Conservation (phyloP, 1,139 yeast species). For the Kodamaea plutei region DNA sequence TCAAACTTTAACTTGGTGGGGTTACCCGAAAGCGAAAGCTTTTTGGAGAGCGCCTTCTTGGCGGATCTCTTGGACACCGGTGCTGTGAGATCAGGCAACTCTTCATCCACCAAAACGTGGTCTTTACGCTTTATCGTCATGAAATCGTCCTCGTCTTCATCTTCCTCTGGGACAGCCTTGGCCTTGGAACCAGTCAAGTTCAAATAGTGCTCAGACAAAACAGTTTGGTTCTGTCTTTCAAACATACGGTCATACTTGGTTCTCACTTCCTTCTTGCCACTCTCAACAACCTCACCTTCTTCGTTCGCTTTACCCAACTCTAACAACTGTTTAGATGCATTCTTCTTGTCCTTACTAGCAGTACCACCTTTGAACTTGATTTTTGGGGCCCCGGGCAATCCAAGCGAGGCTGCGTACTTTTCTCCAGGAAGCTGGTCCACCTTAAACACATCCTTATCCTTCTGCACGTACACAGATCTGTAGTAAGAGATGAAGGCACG, state of each 20-base stretch:
- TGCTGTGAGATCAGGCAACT: constrained; percentile 52
- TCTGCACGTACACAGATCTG: constrained; percentile 78
- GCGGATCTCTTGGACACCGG: constrained; percentile 85
- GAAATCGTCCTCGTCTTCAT: constrained; percentile 64
- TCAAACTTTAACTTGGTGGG: constrained; percentile 83
- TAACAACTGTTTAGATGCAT: constrained; percentile 68
- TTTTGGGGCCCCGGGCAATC: constrained; percentile 95
- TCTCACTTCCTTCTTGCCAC: constrained; percentile 40
- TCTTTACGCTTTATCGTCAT: constrained; percentile 74
- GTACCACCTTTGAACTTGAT: constrained; percentile 67
- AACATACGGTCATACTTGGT: constrained; percentile 96
- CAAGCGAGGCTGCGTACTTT: constrained; percentile 79
- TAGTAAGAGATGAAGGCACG: constrained; percentile 91
- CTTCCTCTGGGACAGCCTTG: constrained; percentile 30
- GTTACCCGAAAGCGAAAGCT: constrained; percentile 67
- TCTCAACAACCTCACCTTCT: constrained; percentile 52
- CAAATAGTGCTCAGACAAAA: constrained; percentile 81
- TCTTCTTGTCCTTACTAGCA: constrained; percentile 66
- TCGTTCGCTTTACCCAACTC: constrained; percentile 58
- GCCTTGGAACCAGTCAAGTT: constrained; percentile 53
- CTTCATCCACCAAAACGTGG: constrained; percentile 63
- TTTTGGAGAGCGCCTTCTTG: constrained; percentile 84
- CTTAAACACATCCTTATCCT: constrained; percentile 80
- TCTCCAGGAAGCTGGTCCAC: constrained; percentile 76
- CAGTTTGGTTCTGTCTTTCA: constrained; percentile 90